phyloP scores from a whole-genome alignment of 2,329 filamentous ascomycete species.

The Nectriaceae sp. region DNA sequence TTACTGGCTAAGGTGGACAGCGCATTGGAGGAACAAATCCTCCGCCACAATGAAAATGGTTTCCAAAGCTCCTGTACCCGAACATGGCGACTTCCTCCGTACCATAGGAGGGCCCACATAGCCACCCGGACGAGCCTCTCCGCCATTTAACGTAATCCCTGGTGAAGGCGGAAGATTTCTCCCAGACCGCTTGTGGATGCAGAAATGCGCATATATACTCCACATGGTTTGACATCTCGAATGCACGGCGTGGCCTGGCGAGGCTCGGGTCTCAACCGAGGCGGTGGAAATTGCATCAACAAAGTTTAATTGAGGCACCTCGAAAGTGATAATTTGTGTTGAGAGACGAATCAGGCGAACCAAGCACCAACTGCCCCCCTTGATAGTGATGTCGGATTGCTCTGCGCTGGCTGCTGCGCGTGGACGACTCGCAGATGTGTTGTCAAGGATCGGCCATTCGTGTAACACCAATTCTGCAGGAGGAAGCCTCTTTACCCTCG shows the following conservation, averaged over 20 bases:
- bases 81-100: not conserved
- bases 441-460: too few relatives aligned
- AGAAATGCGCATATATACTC: not conserved
- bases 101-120: slow-evolving; percentile 7
- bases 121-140: slow-evolving; percentile 23
- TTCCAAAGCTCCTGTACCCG: slow-evolving; percentile 2
- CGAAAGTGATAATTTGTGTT: too few relatives aligned
- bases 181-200: slow-evolving; percentile 19
- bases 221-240: not conserved
- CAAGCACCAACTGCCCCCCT: too few relatives aligned
- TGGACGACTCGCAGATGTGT: too few relatives aligned
- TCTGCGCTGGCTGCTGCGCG: too few relatives aligned
- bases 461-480: too few relatives aligned
- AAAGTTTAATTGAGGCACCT: too few relatives aligned
- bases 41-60: slow-evolving; percentile 17
- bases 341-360: too few relatives aligned
- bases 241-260: not conserved
- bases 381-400: too few relatives aligned
- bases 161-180: slow-evolving; percentile 9
- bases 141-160: slow-evolving; percentile 9
- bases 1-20: too few relatives aligned
- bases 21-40: slow-evolving; percentile 27
- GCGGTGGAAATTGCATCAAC: too few relatives aligned
- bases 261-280: not conserved
- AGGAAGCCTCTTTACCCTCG: too few relatives aligned